Percentiles rank a stretch among this genome's conserved stretches.
phyloP scores from a whole-genome alignment of 768 basidiomycete species.

The Leccinum olivaceopallidum region DNA sequence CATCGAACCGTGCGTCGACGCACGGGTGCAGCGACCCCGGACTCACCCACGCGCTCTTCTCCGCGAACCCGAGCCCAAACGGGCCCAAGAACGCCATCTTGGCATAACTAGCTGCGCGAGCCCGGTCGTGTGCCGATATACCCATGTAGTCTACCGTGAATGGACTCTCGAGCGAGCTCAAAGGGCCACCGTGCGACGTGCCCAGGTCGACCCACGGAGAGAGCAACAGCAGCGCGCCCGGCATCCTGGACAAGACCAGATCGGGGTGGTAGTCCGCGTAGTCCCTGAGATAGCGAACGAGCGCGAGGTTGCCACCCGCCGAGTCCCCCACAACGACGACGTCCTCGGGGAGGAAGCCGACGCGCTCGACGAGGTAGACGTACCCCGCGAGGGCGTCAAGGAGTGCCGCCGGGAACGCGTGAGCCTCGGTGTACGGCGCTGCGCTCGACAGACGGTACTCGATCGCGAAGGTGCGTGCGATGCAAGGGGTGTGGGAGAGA shows the following conservation, averaged over 20 bases:
- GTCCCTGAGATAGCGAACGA: slow-evolving; percentile 39
- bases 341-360: slow-evolving; percentile 42
- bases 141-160: slow-evolving; percentile 30
- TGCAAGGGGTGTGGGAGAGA: slow-evolving; percentile 12
- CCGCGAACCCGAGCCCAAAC: slow-evolving; percentile 46
- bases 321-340: slow-evolving; percentile 55
- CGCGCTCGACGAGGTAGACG: slow-evolving; percentile 44
- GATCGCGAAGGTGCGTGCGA: slow-evolving; percentile 37
- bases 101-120: background rate
- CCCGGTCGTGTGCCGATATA: slow-evolving; percentile 2
- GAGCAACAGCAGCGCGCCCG: slow-evolving; percentile 35
- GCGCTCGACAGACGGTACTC: slow-evolving; percentile 49
- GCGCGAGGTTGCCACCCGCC: slow-evolving; percentile 53
- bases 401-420: slow-evolving; percentile 54
- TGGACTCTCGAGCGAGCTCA: slow-evolving; percentile 39
- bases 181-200: slow-evolving; percentile 27
- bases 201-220: slow-evolving; percentile 34
- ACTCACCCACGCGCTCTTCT: slow-evolving; percentile 56
- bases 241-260: slow-evolving; percentile 21
- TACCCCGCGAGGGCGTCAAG: slow-evolving; percentile 54
- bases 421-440: slow-evolving; percentile 25
- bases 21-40: slow-evolving; percentile 50
- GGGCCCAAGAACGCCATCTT: slow-evolving; percentile 47
- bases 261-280: slow-evolving; percentile 14
- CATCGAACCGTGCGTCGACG: slow-evolving; percentile 45